A percentile compares a stretch with the other conserved stretches of the same genome.
phyloP scores from a whole-genome alignment of 306 rosid species.

The Senna tora region DNA sequence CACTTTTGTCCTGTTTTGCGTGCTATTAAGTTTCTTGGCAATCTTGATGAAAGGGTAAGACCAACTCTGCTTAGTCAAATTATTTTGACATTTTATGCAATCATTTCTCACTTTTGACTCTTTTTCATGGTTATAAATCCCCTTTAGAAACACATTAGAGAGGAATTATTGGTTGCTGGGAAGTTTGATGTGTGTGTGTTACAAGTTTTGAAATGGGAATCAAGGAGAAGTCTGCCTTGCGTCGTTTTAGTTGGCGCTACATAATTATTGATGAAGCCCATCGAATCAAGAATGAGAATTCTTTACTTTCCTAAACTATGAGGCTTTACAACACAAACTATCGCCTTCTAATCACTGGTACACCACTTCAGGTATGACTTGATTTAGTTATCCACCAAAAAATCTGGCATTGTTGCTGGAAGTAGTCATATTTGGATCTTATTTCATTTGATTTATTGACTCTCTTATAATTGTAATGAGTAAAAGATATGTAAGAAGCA shows the following conservation, averaged over 20 bases:
- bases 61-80: slow-evolving; percentile 22
- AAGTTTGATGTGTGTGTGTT: slow-evolving; percentile 93
- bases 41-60: slow-evolving; percentile 93
- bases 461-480: not conserved
- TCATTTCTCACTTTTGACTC: slow-evolving; percentile 12
- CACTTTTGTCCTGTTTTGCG: slow-evolving; percentile 91
- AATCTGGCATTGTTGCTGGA: not conserved
- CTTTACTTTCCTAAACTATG: slow-evolving; percentile 95
- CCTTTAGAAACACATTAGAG: slow-evolving; percentile 81
- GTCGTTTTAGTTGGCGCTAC: slow-evolving; percentile 97
- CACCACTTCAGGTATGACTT: slow-evolving; percentile 86
- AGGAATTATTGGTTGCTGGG: slow-evolving; percentile 88
- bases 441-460: not conserved
- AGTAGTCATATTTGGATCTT: not conserved
- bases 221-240: slow-evolving; percentile 83
- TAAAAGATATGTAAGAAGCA: not conserved
- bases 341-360: slow-evolving; percentile 94
- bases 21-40: slow-evolving; percentile 93
- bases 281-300: slow-evolving; percentile 96
- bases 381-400: slow-evolving; percentile 23
- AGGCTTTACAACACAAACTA: slow-evolving; percentile 86
- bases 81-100: slow-evolving; percentile 8
- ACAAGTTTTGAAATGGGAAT: slow-evolving; percentile 99
- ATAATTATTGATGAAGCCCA: slow-evolving; percentile 97
- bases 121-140: slow-evolving; percentile 26